A percentile compares a stretch with the other conserved stretches of the same genome.
phyloP scores from a whole-genome alignment of 352 stramenopile genomes.

The Phytophthora foliorum region DNA sequence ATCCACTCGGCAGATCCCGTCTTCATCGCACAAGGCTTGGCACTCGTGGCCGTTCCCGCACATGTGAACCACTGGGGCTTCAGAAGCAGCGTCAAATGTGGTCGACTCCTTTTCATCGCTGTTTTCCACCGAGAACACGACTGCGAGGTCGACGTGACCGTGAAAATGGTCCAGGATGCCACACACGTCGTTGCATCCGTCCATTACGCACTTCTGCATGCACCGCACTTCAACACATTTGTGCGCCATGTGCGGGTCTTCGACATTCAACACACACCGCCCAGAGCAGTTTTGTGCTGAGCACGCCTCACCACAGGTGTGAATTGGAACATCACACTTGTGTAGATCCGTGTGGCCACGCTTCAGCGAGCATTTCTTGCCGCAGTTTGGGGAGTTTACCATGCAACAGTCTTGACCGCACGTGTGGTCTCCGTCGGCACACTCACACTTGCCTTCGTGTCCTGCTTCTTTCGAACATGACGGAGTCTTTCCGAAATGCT shows the following conservation, averaged over 20 bases:
- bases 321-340: slow-evolving; percentile 61
- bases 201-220: slow-evolving; percentile 66
- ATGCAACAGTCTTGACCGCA: slow-evolving; percentile 60
- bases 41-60: slow-evolving; percentile 67
- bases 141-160: slow-evolving; percentile 50
- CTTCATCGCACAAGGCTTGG: slow-evolving; percentile 58
- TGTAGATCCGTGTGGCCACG: slow-evolving; percentile 55
- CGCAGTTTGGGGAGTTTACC: slow-evolving; percentile 60
- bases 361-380: slow-evolving; percentile 52
- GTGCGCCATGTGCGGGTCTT: slow-evolving; percentile 60
- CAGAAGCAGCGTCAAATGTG: slow-evolving; percentile 52
- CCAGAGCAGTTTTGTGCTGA: slow-evolving; percentile 50
- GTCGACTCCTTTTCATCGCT: slow-evolving; percentile 37
- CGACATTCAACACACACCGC: slow-evolving; percentile 62
- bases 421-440: slow-evolving; percentile 68
- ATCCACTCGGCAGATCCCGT: slow-evolving; percentile 74
- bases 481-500: slow-evolving; percentile 37
- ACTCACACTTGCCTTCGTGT: slow-evolving; percentile 78
- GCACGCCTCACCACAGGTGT: slow-evolving; percentile 69
- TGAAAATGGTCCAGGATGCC: slow-evolving; percentile 73
- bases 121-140: slow-evolving; percentile 65
- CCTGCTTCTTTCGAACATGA: slow-evolving; percentile 63
- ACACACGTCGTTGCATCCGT: slow-evolving; percentile 66
- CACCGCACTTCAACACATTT: slow-evolving; percentile 73
- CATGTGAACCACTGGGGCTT: slow-evolving; percentile 67